Evolutionary conservation across 2,329 filamentous ascomycete genomes (phyloP).

Genomic region (Didymella keratinophila): DNA sequence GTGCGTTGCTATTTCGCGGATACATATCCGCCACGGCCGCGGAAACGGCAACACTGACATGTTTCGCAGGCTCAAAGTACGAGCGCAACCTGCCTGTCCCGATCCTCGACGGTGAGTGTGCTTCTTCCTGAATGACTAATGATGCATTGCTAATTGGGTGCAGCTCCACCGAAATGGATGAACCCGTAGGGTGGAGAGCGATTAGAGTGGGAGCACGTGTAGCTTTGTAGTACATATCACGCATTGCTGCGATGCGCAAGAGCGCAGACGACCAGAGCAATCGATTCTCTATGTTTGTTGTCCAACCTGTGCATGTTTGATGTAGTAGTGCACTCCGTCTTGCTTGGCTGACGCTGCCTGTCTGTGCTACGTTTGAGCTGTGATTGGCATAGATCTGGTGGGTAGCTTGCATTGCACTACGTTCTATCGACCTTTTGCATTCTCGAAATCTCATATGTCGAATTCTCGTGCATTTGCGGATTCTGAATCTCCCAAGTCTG

Average conservation of each 20-base stretch:
- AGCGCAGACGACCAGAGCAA: slow-evolving; percentile 9
- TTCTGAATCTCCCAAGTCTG: not conserved
- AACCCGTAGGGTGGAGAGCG: slow-evolving; percentile 35
- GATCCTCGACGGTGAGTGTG: slow-evolving; percentile 77
- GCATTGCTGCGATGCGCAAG: slow-evolving; percentile 15
- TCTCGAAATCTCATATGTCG: not conserved
- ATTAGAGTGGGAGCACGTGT: slow-evolving; percentile 17
- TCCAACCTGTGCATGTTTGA: not conserved
- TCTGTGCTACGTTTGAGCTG: not conserved
- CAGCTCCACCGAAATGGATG: slow-evolving; percentile 49
- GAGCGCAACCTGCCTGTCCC: slow-evolving; percentile 89
- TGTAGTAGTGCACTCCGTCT: not conserved
- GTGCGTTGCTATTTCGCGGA: slow-evolving; percentile 58
- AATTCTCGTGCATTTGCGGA: not conserved
- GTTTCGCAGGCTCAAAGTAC: slow-evolving; percentile 83
- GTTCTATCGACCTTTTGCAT: not conserved
- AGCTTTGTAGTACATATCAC: slow-evolving; percentile 24
- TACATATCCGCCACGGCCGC: slow-evolving; percentile 34
- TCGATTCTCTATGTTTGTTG: slow-evolving; percentile 18
- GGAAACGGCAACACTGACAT: slow-evolving; percentile 30
- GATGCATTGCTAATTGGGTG: slow-evolving; percentile 24
- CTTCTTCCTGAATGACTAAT: slow-evolving; percentile 6
- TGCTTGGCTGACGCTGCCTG: not conserved
- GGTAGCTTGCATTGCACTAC: not conserved
- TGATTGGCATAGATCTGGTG: not conserved